Evolutionary conservation across 1,139 yeast genomes (phyloP).

Genomic region (Magnusiomyces suaveolens): DNA sequence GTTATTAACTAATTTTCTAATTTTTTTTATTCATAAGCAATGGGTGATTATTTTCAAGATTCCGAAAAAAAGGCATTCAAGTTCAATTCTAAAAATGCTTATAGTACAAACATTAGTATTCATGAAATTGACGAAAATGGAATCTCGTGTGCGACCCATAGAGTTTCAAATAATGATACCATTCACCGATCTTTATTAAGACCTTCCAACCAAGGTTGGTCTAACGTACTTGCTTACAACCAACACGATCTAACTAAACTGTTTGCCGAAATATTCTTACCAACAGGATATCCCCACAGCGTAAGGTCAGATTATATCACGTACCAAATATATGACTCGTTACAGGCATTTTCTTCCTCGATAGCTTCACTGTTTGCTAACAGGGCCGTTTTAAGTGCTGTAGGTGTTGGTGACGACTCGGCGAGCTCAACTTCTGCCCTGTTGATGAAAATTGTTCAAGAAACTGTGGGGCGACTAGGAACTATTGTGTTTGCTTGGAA

Average conservation of each 20-base stretch:
- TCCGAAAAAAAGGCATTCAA: not conserved
- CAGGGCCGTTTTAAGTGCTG: slow-evolving; percentile 31
- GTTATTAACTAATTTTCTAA: too few species aligned
- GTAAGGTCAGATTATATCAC: slow-evolving; percentile 31
- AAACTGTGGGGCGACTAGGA: slow-evolving; percentile 33
- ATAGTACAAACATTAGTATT: not conserved
- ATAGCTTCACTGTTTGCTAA: slow-evolving; percentile 33
- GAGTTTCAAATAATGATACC: too few species aligned
- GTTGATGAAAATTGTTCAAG: slow-evolving; percentile 33
- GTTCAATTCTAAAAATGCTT: not conserved
- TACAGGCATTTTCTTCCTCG: slow-evolving; percentile 34
- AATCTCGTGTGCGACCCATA: not conserved
- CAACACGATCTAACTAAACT: not conserved
- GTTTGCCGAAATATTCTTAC: slow-evolving; percentile 26
- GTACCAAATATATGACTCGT: slow-evolving; percentile 33
- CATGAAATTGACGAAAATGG: slow-evolving; percentile 5
- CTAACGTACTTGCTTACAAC: not conserved
- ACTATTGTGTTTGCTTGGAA: slow-evolving; percentile 34
- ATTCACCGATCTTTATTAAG: too few species aligned
- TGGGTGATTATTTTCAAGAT: not conserved
- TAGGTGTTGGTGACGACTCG: slow-evolving; percentile 34
- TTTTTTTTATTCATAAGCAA: too few species aligned
- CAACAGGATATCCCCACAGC: slow-evolving; percentile 34
- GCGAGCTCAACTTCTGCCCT: slow-evolving; percentile 34
- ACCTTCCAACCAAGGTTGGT: not conserved